These are phyloP conservation scores for Monascus ruber DNA, from an alignment of 2,329 filamentous ascomycete species.

Conservation along the genomic window DNA sequence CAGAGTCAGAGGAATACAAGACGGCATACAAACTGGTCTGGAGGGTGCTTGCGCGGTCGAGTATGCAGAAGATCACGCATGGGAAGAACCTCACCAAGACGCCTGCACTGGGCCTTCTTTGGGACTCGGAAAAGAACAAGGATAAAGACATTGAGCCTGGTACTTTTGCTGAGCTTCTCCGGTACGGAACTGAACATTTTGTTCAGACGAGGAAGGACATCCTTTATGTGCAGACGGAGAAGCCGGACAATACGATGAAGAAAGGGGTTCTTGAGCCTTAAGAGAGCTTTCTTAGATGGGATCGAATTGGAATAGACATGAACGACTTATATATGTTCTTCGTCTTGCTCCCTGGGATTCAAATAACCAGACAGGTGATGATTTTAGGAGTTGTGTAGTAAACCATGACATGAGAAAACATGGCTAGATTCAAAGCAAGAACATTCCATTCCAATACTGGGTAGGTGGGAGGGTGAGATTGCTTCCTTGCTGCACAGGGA, in stretches of 20 bases:
- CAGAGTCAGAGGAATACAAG: constrained; percentile 15
- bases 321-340: too few species aligned
- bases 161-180: constrained; percentile 19
- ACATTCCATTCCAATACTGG: too few species aligned
- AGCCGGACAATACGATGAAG: constrained; percentile 5
- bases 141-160: constrained; percentile 13
- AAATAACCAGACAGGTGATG: too few species aligned
- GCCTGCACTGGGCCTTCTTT: constrained; percentile 13
- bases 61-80: constrained; percentile 18
- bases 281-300: too few species aligned
- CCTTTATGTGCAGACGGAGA: constrained; percentile 4
- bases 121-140: constrained; percentile 14
- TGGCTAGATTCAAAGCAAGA: too few species aligned
- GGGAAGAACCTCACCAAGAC: constrained; percentile 14
- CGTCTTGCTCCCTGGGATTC: too few species aligned
- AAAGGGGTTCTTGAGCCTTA: constrained; percentile 13
- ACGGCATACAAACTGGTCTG: constrained; percentile 16
- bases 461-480: too few species aligned
- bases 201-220: constrained; percentile 12
- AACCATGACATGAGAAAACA: too few species aligned
- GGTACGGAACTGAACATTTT: constrained; percentile 19
- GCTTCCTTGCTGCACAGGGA: too few species aligned
- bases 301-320: too few species aligned
- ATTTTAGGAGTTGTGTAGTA: too few species aligned
- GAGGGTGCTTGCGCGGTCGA: constrained; percentile 11